Percentiles rank a stretch among this genome's conserved stretches.
Conservation (phyloP, 768 basidiomycete genomes). For the Postia placenta region DNA sequence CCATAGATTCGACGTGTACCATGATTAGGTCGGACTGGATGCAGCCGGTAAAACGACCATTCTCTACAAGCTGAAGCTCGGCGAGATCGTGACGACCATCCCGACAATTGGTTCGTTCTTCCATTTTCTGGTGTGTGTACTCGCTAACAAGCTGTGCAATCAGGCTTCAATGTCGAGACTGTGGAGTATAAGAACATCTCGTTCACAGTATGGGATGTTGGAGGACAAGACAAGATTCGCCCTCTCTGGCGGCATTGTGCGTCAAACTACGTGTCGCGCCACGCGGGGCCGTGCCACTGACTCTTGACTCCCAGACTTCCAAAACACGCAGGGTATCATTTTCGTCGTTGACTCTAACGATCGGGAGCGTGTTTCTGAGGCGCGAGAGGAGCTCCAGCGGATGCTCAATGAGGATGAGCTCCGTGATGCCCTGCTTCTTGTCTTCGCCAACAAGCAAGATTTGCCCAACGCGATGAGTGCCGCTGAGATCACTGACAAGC, state of each 20-base stretch:
- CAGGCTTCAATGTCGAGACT: slow-evolving; percentile 99
- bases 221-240: slow-evolving; percentile 99
- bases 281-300: slow-evolving; percentile 2
- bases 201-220: slow-evolving; percentile 99
- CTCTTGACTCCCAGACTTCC: slow-evolving; percentile 72
- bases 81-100: slow-evolving; percentile 99
- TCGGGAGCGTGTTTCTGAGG: slow-evolving; percentile 98
- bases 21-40: slow-evolving; percentile 87
- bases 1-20: slow-evolving; percentile 1
- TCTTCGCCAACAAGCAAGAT: slow-evolving; percentile 99
- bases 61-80: slow-evolving; percentile 98
- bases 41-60: slow-evolving; percentile 99
- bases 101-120: slow-evolving; percentile 91
- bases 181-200: slow-evolving; percentile 99
- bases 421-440: slow-evolving; percentile 94
- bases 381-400: slow-evolving; percentile 97
- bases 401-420: slow-evolving; percentile 99
- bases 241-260: slow-evolving; percentile 99
- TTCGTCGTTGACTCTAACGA: slow-evolving; percentile 99
- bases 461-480: slow-evolving; percentile 99
- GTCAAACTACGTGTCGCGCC: slow-evolving; percentile 29
- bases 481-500: slow-evolving; percentile 98
- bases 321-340: slow-evolving; percentile 99
- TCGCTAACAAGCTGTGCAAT: slow-evolving; percentile 14
- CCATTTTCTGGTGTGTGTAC: slow-evolving; percentile 7